These are phyloP conservation scores for Sporodiniella umbellata DNA, from an alignment of 371 early-diverging fungal species.

Conservation along the genomic window DNA sequence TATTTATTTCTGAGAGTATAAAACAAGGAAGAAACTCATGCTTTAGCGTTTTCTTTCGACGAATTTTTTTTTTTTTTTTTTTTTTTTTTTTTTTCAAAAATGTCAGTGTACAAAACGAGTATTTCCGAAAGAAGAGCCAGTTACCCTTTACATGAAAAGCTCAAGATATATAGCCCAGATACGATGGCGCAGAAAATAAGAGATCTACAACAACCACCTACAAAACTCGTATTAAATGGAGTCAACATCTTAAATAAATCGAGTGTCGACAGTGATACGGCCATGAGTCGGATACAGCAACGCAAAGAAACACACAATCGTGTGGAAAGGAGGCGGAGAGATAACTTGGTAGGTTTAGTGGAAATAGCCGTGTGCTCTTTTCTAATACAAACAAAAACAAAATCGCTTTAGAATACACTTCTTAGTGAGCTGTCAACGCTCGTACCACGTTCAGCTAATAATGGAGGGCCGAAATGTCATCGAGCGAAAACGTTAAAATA, in stretches of 20 bases:
- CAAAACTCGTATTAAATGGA: conserved; percentile 22
- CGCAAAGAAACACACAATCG: conserved; percentile 56
- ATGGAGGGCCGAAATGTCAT: conserved; percentile 23
- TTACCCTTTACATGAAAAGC: conserved; percentile 23
- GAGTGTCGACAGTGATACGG: conserved; percentile 51
- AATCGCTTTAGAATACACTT: conserved; percentile 13
- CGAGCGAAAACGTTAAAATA: conserved; percentile 21
- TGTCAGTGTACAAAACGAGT: conserved; percentile 4
- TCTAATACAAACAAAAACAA: neutral
- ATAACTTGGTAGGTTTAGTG: conserved; percentile 17
- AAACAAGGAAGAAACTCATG: too few relatives aligned
- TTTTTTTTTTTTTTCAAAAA: neutral
- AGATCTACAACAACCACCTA: conserved; percentile 13
- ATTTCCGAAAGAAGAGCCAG: conserved; percentile 23
- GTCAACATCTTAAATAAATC: conserved; percentile 56
- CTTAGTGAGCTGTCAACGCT: conserved; percentile 18
- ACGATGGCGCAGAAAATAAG: conserved; percentile 22
- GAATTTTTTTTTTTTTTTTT: neutral
- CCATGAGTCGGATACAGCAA: conserved; percentile 51
- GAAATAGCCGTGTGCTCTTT: too few relatives aligned
- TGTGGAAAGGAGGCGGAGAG: conserved; percentile 56
- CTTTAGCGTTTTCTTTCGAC: too few relatives aligned
- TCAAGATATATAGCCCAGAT: conserved; percentile 23
- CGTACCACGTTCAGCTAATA: conserved; percentile 15
- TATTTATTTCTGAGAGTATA: neutral